These are phyloP conservation scores for Ajuga chamaepitys DNA, from an alignment of 257 asterid species.

Conservation along the genomic window DNA sequence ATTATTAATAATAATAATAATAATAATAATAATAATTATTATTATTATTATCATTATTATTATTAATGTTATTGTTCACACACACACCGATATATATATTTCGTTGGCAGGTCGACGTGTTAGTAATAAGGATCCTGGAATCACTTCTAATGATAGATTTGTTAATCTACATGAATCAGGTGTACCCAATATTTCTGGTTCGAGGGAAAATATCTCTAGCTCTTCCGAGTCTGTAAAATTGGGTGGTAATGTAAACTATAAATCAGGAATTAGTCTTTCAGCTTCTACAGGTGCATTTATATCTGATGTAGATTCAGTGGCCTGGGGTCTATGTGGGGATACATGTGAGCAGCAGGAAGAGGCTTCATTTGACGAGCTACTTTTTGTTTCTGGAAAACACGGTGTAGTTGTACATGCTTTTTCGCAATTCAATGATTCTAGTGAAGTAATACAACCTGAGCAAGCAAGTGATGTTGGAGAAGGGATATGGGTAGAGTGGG, in stretches of 20 bases:
- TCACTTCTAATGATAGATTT: conserved; percentile 16
- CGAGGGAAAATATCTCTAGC: conserved; percentile 27
- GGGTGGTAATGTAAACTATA: conserved; percentile 22
- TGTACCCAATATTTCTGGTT: conserved; percentile 25
- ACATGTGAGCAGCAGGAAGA: conserved; percentile 47
- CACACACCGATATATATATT: no score
- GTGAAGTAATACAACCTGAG: conserved; percentile 26
- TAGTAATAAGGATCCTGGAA: conserved; percentile 31
- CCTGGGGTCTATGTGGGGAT: conserved; percentile 75
- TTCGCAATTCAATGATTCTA: conserved; percentile 30
- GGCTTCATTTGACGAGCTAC: conserved; percentile 54
- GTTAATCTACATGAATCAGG: conserved; percentile 25
- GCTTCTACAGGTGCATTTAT: conserved; percentile 40
- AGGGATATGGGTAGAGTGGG: conserved; percentile 91
- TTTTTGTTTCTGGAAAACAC: conserved; percentile 65
- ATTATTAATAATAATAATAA: no score
- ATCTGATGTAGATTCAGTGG: conserved; percentile 67
- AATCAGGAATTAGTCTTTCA: conserved; percentile 24
- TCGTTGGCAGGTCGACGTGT: conserved; percentile 33
- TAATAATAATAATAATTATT: no score
- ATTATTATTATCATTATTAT: background rate
- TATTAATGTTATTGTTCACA: no score
- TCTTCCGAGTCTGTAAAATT: conserved; percentile 29
- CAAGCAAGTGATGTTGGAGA: conserved; percentile 39
- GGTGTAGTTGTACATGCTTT: conserved; percentile 86